phyloP scores from a whole-genome alignment of 2,329 filamentous ascomycete species.

The Fusarium scirpi region DNA sequence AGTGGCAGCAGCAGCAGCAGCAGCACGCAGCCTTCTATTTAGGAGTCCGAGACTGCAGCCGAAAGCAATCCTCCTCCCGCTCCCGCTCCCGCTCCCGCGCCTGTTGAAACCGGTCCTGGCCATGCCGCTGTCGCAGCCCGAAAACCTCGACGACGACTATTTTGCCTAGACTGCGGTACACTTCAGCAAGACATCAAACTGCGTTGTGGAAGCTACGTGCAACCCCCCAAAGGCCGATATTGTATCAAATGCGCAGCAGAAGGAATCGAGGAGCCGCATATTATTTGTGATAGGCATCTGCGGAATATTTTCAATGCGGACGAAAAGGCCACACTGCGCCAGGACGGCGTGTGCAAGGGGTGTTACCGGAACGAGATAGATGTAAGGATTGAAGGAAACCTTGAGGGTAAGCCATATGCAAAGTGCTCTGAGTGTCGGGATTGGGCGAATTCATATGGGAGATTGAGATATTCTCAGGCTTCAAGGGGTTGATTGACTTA shows the following conservation, averaged over 20 bases:
- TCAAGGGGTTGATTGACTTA: neutral
- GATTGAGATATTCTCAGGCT: no score
- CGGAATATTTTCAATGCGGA: no score
- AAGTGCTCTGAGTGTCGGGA: neutral
- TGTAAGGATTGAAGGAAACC: neutral
- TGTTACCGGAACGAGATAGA: neutral
- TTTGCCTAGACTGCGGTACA: neutral
- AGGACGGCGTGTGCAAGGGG: neutral
- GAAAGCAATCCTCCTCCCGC: neutral
- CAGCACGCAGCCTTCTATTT: neutral
- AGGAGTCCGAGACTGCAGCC: neutral
- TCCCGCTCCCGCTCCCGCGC: no score
- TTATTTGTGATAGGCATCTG: no score
- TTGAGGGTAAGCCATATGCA: neutral
- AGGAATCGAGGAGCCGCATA: no score
- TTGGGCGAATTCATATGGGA: no score
- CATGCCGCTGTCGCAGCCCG: no score
- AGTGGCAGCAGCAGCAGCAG: neutral
- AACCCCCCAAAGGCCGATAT: no score
- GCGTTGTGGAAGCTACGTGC: no score
- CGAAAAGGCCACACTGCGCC: rapidly evolving
- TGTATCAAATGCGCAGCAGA: no score
- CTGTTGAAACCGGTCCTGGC: neutral
- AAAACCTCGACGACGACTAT: neutral
- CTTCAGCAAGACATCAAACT: no score